A percentile compares a stretch with the other conserved stretches of the same genome.
Conservation (phyloP, 768 basidiomycete species). For the Amanita thiersii region DNA sequence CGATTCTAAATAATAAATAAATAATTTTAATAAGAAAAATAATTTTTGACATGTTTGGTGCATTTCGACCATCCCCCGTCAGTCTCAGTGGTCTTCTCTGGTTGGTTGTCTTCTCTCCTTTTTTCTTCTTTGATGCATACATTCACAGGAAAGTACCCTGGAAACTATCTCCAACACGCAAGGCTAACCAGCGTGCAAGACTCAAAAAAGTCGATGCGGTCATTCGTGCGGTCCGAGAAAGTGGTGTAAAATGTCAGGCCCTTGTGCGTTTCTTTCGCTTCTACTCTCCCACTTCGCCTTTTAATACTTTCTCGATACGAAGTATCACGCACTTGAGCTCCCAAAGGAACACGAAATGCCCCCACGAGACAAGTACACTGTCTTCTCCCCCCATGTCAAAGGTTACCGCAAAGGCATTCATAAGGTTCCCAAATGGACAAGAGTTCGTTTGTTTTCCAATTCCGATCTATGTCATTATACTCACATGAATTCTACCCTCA, state of each 20-base stretch:
- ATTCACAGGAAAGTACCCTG: slow-evolving; percentile 83
- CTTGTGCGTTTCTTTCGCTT: slow-evolving; percentile 45
- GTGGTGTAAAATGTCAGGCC: slow-evolving; percentile 70
- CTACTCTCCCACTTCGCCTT: not conserved
- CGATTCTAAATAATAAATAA: too few species aligned
- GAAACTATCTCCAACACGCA: slow-evolving; percentile 86
- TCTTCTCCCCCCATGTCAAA: slow-evolving; percentile 58
- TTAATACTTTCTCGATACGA: slow-evolving; percentile 1
- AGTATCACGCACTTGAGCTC: slow-evolving; percentile 71
- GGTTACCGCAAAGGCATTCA: slow-evolving; percentile 94
- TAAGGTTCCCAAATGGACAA: slow-evolving; percentile 96
- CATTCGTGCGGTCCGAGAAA: slow-evolving; percentile 77
- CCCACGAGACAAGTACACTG: slow-evolving; percentile 91
- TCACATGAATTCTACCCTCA: slow-evolving; percentile 24
- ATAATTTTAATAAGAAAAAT: too few species aligned
- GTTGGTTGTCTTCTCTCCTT: slow-evolving; percentile 30
- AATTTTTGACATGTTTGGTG: slow-evolving; percentile 63
- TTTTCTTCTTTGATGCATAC: slow-evolving; percentile 3
- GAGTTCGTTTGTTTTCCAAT: slow-evolving; percentile 41
- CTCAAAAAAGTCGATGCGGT: slow-evolving; percentile 92
- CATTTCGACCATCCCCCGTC: slow-evolving; percentile 67
- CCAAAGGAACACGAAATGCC: slow-evolving; percentile 95
- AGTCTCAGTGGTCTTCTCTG: slow-evolving; percentile 78
- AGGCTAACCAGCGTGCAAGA: slow-evolving; percentile 83
- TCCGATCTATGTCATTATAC: not conserved